Base-by-base conservation (phyloP, 805 yeast species). In the Pichia sporocuriosa region DNA sequence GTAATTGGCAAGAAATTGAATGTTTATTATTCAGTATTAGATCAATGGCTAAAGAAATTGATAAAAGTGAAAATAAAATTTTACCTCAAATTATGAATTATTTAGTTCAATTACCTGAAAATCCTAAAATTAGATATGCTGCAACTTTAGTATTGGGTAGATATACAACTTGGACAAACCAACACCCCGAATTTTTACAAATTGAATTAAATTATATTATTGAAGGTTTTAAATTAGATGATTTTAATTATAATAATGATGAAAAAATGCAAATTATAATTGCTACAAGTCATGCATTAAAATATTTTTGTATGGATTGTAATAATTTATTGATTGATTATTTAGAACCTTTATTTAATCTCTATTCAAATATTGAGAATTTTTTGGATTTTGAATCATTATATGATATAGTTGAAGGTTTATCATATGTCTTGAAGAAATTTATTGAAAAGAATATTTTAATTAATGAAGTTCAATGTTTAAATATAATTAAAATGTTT, bases 221-320 rank as follows among this genome's bases (percentile, higher is more conserved):
- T 43, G 71, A 69, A 45, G 95, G 96, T 0, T 83, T 87, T 53
- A 57, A 56, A 34, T 44, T 53, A 28, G 56, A 52, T 28, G 27
- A 39, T 35, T 19, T 27, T 6, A 37, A 37, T 25, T 42, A 44
- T 28, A 39, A 33, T 11, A 25, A 42, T 19, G 44, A 42, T 24
- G 50, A 47, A 33, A 51, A 55, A 32, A 32, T 50, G 48, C 79
- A 75, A 32, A 82, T 85, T 24, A 68, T 82, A 20, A 75, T 82
- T 22, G 97, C 98, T 1, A 86, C 97, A 0, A 82, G 97, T 0
- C 89, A 85, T 61, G 94, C 99, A 0, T 70, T 93, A 54, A 86
- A 87, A 89, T 90, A 79, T 57, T 86, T 93, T 56, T 89, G 97
- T 65, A 84, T 85, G 55, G 98, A 94, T 62, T 93, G 98, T 55